These are phyloP conservation scores for Kwoniella europaea DNA, from an alignment of 768 basidiomycete genomes.

Conservation along the genomic window DNA sequence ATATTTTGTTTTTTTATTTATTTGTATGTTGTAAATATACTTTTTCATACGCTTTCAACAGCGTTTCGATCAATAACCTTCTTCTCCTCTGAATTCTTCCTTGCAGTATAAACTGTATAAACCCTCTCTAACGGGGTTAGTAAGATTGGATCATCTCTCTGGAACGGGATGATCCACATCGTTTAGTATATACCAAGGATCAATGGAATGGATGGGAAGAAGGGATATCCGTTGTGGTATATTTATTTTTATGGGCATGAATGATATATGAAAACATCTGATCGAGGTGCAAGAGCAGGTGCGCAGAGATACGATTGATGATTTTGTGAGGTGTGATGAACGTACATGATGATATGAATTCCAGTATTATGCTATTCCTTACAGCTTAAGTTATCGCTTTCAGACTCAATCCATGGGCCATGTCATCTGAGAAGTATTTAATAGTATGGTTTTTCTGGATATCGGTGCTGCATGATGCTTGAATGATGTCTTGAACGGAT, in stretches of 20 bases:
- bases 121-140: conserved; percentile 18
- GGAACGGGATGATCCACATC: not conserved
- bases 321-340: not conserved
- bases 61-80: conserved; percentile 13
- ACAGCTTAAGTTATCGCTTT: too few species aligned
- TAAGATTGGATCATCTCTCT: not conserved
- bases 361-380: too few species aligned
- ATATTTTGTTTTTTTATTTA: not conserved
- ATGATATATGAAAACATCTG: conserved; percentile 4
- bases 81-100: not conserved
- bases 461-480: too few species aligned
- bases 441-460: too few species aligned
- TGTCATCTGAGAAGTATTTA: too few species aligned
- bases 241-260: conserved; percentile 14
- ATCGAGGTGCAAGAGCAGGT: not conserved
- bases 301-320: not conserved
- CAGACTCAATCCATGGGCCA: too few species aligned
- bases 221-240: conserved; percentile 5
- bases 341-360: too few species aligned
- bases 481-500: not conserved
- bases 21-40: conserved; percentile 6
- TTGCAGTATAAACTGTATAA: not conserved
- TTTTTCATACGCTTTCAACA: conserved; percentile 21
- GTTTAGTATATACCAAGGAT: not conserved
- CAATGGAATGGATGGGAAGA: not conserved